Conservation (phyloP, 78 protist genomes). For the Dictyostelium purpureum region DNA sequence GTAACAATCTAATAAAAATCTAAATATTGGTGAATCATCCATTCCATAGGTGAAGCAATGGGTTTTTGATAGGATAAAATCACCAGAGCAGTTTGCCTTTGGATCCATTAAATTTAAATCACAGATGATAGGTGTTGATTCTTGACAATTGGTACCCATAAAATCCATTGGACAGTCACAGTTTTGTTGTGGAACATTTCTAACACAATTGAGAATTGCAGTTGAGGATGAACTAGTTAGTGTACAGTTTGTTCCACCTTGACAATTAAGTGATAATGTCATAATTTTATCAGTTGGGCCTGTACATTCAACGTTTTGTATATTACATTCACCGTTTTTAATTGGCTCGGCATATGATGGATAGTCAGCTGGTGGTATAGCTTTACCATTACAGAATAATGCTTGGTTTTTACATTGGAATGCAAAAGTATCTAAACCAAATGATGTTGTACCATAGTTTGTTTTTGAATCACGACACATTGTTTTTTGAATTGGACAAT, state of each 20-base stretch:
- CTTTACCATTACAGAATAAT: constrained; percentile 17
- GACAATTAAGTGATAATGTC: background rate
- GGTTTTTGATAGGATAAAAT: background rate
- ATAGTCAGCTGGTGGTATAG: background rate
- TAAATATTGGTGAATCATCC: background rate
- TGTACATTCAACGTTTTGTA: background rate
- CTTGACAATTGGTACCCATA: background rate
- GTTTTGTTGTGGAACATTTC: background rate
- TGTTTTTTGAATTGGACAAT: background rate
- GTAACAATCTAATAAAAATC: background rate
- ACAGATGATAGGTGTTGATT: constrained; percentile 9
- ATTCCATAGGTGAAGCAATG: background rate
- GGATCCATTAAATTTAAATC: background rate
- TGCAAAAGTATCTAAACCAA: constrained; percentile 24
- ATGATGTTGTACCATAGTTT: constrained; percentile 5
- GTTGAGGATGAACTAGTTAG: background rate
- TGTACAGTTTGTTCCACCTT: background rate
- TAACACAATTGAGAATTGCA: background rate
- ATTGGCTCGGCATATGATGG: background rate
- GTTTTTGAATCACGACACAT: too few species aligned
- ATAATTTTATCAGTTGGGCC: background rate
- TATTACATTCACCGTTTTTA: constrained; percentile 29
- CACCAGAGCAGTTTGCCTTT: constrained; percentile 22
- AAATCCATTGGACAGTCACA: constrained; percentile 55
- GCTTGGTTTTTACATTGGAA: constrained; percentile 3